phyloP scores from a whole-genome alignment of 805 yeast species.

The Kazachstania psychrophila region DNA sequence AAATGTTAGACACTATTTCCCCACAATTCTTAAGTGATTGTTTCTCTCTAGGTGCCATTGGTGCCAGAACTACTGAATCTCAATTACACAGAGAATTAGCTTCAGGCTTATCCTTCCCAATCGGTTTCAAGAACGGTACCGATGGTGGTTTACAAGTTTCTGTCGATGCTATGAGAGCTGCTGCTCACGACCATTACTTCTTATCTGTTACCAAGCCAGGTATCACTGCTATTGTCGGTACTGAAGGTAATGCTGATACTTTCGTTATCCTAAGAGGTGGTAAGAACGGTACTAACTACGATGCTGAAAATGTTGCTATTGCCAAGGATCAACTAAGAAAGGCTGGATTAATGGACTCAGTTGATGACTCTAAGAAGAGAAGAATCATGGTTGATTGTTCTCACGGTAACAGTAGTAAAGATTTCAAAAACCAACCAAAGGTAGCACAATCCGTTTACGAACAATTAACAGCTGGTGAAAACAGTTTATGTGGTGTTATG shows the following conservation, averaged over 20 bases:
- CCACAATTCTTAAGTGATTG: conserved; percentile 92
- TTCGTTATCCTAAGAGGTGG: conserved; percentile 95
- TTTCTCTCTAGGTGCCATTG: conserved; percentile 94
- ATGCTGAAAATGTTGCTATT: conserved; percentile 57
- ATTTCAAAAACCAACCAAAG: conserved; percentile 86
- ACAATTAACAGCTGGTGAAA: conserved; percentile 70
- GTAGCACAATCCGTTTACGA: conserved; percentile 72
- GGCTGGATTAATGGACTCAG: conserved; percentile 39
- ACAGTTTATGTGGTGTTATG: conserved; percentile 84
- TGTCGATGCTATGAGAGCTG: conserved; percentile 87
- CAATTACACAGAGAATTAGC: conserved; percentile 96
- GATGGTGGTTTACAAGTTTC: conserved; percentile 95
- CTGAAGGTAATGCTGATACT: conserved; percentile 85
- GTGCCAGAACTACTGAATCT: conserved; percentile 98
- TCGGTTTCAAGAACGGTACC: conserved; percentile 97
- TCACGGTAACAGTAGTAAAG: conserved; percentile 89
- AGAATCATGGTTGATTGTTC: conserved; percentile 90
- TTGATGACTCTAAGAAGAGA: conserved; percentile 39
- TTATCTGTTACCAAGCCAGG: conserved; percentile 94
- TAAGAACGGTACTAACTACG: conserved; percentile 84
- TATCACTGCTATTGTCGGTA: conserved; percentile 89
- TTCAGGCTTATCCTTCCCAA: conserved; percentile 94
- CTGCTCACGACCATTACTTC: conserved; percentile 89
- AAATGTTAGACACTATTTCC: conserved; percentile 95
- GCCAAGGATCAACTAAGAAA: conserved; percentile 53